These are phyloP conservation scores for Camelina sativa DNA, from an alignment of 345 rosid genomes.

Conservation along the genomic window DNA sequence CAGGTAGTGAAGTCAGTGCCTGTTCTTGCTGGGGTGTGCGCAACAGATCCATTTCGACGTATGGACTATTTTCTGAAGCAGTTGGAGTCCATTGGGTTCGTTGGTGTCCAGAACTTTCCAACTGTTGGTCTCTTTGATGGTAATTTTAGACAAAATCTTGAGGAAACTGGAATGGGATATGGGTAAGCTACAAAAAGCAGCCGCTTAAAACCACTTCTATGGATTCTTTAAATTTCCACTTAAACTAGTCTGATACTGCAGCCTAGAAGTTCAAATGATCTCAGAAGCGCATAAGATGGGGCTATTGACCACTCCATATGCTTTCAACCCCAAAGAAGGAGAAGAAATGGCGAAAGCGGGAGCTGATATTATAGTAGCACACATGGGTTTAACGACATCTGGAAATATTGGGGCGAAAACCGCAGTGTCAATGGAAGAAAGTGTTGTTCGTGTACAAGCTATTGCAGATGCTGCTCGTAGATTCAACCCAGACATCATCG, in stretches of 20 bases:
- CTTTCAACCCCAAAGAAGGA: slow-evolving; percentile 76
- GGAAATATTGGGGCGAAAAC: slow-evolving; percentile 94
- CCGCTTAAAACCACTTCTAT: slow-evolving; percentile 12
- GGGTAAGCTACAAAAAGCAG: slow-evolving; percentile 53
- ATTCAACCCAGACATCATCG: slow-evolving; percentile 64
- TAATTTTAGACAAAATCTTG: slow-evolving; percentile 89
- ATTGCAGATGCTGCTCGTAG: slow-evolving; percentile 82
- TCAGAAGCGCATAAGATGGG: slow-evolving; percentile 86
- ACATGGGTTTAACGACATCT: slow-evolving; percentile 92
- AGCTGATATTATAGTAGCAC: slow-evolving; percentile 94
- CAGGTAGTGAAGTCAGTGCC: slow-evolving; percentile 88
- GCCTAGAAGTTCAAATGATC: slow-evolving; percentile 92
- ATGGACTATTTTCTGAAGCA: slow-evolving; percentile 87
- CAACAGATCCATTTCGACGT: slow-evolving; percentile 90
- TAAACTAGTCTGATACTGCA: slow-evolving; percentile 28
- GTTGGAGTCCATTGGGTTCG: slow-evolving; percentile 83
- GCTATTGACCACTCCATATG: slow-evolving; percentile 89
- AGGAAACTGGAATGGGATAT: slow-evolving; percentile 99
- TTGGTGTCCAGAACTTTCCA: slow-evolving; percentile 95
- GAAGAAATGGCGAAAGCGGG: slow-evolving; percentile 90
- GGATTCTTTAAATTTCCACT: background rate
- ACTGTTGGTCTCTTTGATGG: slow-evolving; percentile 98
- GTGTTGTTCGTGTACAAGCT: slow-evolving; percentile 75
- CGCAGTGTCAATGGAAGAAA: slow-evolving; percentile 76
- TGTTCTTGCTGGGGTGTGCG: slow-evolving; percentile 96